Percentiles rank a stretch among this genome's conserved stretches.
Evolutionary conservation across 768 basidiomycete species (phyloP).

Genomic region (Tricholoma terreum): DNA sequence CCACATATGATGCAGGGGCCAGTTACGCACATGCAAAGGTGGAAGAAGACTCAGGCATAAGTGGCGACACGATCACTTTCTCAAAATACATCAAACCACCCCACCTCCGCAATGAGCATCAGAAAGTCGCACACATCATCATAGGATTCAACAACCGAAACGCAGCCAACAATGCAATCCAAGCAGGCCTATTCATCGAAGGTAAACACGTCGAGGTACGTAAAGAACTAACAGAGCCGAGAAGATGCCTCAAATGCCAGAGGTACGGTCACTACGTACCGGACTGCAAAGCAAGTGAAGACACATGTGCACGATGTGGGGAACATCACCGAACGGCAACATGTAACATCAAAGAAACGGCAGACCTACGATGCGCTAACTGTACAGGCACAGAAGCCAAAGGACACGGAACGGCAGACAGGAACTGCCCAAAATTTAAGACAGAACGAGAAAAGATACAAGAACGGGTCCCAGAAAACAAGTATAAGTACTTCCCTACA

Average conservation of each 20-base stretch:
- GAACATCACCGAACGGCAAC: conserved; percentile 15
- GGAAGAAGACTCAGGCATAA: conserved; percentile 15
- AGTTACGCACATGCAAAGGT: background rate
- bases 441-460: conserved; percentile 6
- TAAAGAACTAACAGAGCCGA: conserved; percentile 19
- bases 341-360: conserved; percentile 11
- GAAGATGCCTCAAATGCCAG: background rate
- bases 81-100: conserved; percentile 27
- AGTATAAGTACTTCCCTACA: conserved; percentile 16
- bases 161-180: conserved; percentile 22
- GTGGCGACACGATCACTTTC: background rate
- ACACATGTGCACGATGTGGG: conserved; percentile 15
- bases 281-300: conserved; percentile 4
- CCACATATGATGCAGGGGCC: conserved; percentile 7
- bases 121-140: conserved; percentile 21
- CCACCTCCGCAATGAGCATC: conserved; percentile 7
- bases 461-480: conserved; percentile 10
- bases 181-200: conserved; percentile 15
- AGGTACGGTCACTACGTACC: conserved; percentile 17
- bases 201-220: conserved; percentile 9
- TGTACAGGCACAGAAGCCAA: conserved; percentile 13
- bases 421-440: conserved; percentile 15
- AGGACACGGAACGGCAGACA: conserved; percentile 27
- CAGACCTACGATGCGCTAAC: conserved; percentile 18
- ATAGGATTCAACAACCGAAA: conserved; percentile 14